Conservation (phyloP, 1,284 basidiomycete species). For the Cryptococcus sp. region DNA sequence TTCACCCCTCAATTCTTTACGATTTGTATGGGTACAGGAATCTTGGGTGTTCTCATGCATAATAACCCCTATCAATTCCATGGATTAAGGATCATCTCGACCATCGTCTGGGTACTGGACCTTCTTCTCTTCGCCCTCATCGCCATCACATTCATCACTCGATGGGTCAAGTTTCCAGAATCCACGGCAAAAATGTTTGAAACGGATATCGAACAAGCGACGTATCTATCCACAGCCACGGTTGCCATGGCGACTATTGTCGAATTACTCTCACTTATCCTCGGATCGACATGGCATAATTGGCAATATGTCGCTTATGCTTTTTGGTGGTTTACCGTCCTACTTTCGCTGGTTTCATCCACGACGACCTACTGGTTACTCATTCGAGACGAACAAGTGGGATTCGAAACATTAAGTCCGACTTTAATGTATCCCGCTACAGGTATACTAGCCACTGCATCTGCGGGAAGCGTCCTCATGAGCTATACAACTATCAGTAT, state of each 20-base stretch:
- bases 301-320: slow-evolving; percentile 15
- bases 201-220: slow-evolving; percentile 17
- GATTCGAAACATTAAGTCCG: slow-evolving; percentile 10
- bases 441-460: slow-evolving; percentile 9
- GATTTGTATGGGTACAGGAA: slow-evolving; percentile 21
- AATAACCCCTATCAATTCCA: slow-evolving; percentile 17
- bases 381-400: slow-evolving; percentile 15
- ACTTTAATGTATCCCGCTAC: slow-evolving; percentile 15
- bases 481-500: slow-evolving; percentile 12
- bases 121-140: slow-evolving; percentile 12
- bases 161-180: slow-evolving; percentile 11
- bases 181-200: slow-evolving; percentile 12
- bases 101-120: slow-evolving; percentile 13
- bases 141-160: slow-evolving; percentile 8
- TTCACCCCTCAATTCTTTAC: slow-evolving; percentile 19
- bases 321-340: slow-evolving; percentile 16
- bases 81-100: slow-evolving; percentile 14
- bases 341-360: slow-evolving; percentile 7
- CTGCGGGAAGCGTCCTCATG: slow-evolving; percentile 14
- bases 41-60: slow-evolving; percentile 11
- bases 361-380: slow-evolving; percentile 14
- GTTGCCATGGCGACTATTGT: slow-evolving; percentile 12
- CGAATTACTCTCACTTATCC: slow-evolving; percentile 12
- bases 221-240: slow-evolving; percentile 12
- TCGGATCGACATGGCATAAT: slow-evolving; percentile 12